phyloP scores from a whole-genome alignment of 495 filamentous ascomycete genomes.

The Barbatosphaeria neglecta region DNA sequence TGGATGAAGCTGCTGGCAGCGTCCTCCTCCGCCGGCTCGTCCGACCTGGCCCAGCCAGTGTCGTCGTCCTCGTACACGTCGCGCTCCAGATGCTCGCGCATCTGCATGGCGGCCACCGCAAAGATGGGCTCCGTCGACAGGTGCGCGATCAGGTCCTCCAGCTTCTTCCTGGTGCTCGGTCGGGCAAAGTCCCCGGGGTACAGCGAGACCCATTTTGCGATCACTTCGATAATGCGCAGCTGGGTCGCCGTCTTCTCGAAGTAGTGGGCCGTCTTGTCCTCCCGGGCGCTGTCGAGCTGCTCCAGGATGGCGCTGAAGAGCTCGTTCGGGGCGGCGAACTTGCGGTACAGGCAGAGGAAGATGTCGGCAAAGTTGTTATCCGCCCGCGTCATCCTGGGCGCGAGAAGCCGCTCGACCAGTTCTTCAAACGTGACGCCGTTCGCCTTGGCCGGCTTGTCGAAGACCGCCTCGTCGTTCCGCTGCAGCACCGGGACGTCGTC shows the following conservation, averaged over 20 bases:
- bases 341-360: constrained; percentile 90
- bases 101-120: constrained; percentile 71
- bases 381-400: constrained; percentile 67
- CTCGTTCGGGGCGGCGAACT: constrained; percentile 71
- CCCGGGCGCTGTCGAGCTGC: constrained; percentile 59
- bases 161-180: constrained; percentile 54
- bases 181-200: constrained; percentile 91
- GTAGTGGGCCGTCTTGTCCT: constrained; percentile 45
- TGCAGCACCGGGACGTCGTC: constrained; percentile 52
- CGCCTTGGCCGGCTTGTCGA: constrained; percentile 38
- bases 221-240: constrained; percentile 66
- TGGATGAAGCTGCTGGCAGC: constrained; percentile 14
- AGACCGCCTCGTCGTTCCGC: constrained; percentile 37
- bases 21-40: constrained; percentile 42
- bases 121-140: constrained; percentile 63
- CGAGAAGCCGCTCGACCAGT: constrained; percentile 74
- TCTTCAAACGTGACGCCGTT: constrained; percentile 71
- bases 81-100: constrained; percentile 49
- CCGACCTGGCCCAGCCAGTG: constrained; percentile 60
- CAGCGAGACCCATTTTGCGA: constrained; percentile 78
- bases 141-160: constrained; percentile 59
- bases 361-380: constrained; percentile 77
- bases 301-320: constrained; percentile 62
- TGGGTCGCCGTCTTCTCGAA: constrained; percentile 68
- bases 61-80: constrained; percentile 72